Evolutionary conservation across 371 early-diverging fungal genomes (phyloP).

Genomic region (Mucor piriformis): DNA sequence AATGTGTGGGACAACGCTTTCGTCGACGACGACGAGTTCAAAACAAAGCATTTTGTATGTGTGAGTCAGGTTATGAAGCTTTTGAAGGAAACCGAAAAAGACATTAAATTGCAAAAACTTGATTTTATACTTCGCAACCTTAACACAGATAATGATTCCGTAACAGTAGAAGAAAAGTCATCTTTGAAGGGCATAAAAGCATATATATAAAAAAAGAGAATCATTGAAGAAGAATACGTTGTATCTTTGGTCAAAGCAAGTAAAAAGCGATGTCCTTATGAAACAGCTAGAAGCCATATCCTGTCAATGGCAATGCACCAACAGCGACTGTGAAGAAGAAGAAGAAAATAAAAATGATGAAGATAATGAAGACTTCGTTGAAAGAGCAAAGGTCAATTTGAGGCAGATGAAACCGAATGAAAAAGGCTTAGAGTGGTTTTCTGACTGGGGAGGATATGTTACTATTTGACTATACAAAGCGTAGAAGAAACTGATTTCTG

Average conservation of each 20-base stretch:
- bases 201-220: constrained; percentile 11
- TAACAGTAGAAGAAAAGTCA: constrained; percentile 18
- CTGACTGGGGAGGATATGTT: too few species aligned
- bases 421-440: too few species aligned
- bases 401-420: too few species aligned
- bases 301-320: too few species aligned
- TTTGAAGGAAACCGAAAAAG: constrained; percentile 9
- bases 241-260: constrained; percentile 15
- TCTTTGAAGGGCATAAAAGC: constrained; percentile 14
- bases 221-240: constrained; percentile 12
- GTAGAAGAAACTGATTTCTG: too few species aligned
- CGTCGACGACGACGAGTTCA: constrained; percentile 6
- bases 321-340: too few species aligned
- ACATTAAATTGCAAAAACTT: constrained; percentile 7
- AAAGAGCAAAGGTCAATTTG: too few species aligned
- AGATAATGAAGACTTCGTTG: too few species aligned
- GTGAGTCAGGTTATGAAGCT: constrained; percentile 9
- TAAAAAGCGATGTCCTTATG: constrained; percentile 6
- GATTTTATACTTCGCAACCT: constrained; percentile 14
- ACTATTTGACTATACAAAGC: too few species aligned
- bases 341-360: too few species aligned
- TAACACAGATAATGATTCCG: constrained; percentile 10
- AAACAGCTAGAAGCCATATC: constrained; percentile 15
- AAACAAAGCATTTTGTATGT: constrained; percentile 15
- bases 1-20: constrained; percentile 14